These are phyloP conservation scores for Cutaneotrichosporon arboriforme DNA, from an alignment of 1,284 basidiomycete species.

Conservation along the genomic window DNA sequence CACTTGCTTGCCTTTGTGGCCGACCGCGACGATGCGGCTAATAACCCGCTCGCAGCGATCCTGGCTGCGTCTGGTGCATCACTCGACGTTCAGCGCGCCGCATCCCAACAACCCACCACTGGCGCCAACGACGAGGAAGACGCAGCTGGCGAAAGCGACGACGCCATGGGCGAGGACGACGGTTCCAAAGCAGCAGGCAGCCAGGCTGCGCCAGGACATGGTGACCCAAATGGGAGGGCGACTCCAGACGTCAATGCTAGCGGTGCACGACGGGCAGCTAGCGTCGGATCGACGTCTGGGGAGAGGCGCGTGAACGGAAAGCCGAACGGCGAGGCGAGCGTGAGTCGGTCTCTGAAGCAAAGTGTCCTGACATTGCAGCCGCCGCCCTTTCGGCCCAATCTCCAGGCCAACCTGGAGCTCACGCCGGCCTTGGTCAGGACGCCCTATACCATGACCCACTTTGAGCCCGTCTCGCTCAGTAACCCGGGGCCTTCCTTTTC, in stretches of 20 bases:
- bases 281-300: slow-evolving; percentile 18
- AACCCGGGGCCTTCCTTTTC: slow-evolving; percentile 37
- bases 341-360: slow-evolving; percentile 8
- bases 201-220: slow-evolving; percentile 3
- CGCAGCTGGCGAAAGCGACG: slow-evolving; percentile 40
- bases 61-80: slow-evolving; percentile 13
- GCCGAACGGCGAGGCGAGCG: slow-evolving; percentile 17
- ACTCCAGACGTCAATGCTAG: slow-evolving; percentile 19
- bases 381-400: slow-evolving; percentile 37
- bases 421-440: slow-evolving; percentile 69
- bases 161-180: slow-evolving; percentile 25
- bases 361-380: slow-evolving; percentile 19
- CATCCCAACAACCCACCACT: slow-evolving; percentile 12
- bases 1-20: slow-evolving; percentile 78
- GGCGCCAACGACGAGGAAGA: slow-evolving; percentile 33
- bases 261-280: slow-evolving; percentile 16
- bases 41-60: slow-evolving; percentile 28
- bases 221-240: slow-evolving; percentile 24
- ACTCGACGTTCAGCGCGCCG: slow-evolving; percentile 12
- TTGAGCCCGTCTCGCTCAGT: slow-evolving; percentile 28
- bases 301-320: slow-evolving; percentile 21
- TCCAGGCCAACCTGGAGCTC: slow-evolving; percentile 36
- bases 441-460: slow-evolving; percentile 60
- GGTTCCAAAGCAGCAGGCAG: slow-evolving; percentile 10
- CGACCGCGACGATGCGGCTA: slow-evolving; percentile 68